Evolutionary conservation across 1,139 yeast species (phyloP), one percentile per base, ranked within the genome.

Genomic region (Blastobotrys capitulatus): DNA sequence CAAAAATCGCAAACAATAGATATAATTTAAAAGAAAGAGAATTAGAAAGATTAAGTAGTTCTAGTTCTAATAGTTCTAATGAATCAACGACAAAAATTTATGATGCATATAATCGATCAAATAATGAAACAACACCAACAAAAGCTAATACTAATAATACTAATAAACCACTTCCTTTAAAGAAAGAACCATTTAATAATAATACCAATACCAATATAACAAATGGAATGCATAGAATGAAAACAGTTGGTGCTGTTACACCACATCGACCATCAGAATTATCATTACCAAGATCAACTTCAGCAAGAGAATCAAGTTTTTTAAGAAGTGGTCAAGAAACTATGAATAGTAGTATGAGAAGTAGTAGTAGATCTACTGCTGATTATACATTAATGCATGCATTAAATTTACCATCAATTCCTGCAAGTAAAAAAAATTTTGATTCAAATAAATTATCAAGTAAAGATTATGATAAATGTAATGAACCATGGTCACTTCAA

Each of bases 401-500:
- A 35, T 55, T 67, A 22, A 63, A 66, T 32, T 57, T 68, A 32
- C 72, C 72, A 0, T 44, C 60, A 10, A 60, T 66, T 16, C 70
- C 71, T 2, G 65, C 63, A 2, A 53, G 60, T 12, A 49, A 57
- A 13, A 58, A 60, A 60, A 37, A 58, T 53, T 47, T 79, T 74
- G 63, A 60, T 49, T 44, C 68, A 49, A 51, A 71, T 67, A 43
- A 75, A 74, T 76, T 75, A 68, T 42, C 67, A 64, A 53, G 68
- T 58, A 41, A 57, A 26, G 72, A 69, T 43, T 63, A 60, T 37
- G 64, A 72, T 56, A 61, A 70, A 67, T 67, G 88, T 67, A 61
- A 60, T 49, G 60, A 77, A 71, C 81, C 83, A 64, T 72, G 75
- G 73, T 59, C 77, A 49, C 57, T 78, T 60, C 67, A 77, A 44